These are phyloP conservation scores for Fusarium clavum DNA, from an alignment of 2,329 filamentous ascomycete genomes.

Conservation along the genomic window DNA sequence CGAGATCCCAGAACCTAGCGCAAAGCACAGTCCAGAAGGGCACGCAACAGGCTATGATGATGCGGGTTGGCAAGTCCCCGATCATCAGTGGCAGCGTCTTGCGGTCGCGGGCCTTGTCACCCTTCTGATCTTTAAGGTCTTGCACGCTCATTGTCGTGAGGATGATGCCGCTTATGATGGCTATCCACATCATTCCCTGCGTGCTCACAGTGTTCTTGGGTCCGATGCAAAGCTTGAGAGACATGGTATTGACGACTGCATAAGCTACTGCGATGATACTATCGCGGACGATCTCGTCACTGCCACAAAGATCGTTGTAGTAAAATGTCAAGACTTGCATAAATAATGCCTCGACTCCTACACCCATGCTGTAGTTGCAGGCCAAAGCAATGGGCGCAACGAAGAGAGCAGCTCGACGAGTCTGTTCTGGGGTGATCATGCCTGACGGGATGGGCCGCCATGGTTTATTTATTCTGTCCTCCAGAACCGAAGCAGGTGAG, in stretches of 20 bases:
- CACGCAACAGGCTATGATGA: background rate
- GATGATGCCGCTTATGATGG: background rate
- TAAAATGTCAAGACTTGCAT: background rate
- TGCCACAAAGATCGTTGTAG: background rate
- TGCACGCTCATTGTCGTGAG: background rate
- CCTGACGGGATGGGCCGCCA: background rate
- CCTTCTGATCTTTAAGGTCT: background rate
- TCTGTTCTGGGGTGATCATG: background rate
- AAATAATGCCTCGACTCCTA: fast-evolving
- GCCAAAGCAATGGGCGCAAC: background rate
- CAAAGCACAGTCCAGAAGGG: background rate
- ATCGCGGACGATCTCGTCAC: background rate
- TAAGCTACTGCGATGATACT: background rate
- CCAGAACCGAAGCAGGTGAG: background rate
- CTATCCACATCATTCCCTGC: background rate
- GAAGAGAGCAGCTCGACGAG: background rate
- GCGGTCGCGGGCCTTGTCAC: background rate
- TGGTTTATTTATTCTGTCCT: background rate
- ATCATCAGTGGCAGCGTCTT: background rate
- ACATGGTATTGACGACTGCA: background rate
- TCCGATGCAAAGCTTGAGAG: background rate
- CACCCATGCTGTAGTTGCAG: background rate
- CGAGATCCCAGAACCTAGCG: fast-evolving
- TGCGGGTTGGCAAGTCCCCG: fast-evolving
- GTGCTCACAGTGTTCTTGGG: background rate